Percentiles rank a stretch among this genome's conserved stretches.
Conservation (phyloP, 495 filamentous ascomycete genomes). For the Tuber magnatum region DNA sequence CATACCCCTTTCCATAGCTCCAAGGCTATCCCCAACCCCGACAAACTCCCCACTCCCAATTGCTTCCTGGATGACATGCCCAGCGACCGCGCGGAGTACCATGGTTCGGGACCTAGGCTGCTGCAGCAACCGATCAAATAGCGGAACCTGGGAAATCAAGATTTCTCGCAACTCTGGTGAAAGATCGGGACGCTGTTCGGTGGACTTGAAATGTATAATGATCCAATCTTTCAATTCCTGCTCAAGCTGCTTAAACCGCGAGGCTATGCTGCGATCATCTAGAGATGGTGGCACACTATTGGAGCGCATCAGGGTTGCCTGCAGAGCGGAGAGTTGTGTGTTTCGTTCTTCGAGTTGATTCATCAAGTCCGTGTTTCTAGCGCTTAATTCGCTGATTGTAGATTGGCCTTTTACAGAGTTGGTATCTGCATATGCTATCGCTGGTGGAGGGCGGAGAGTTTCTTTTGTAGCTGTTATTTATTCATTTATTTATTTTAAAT, state of each 20-base stretch:
- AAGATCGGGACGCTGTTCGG: background rate
- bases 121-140: background rate
- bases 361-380: background rate
- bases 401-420: background rate
- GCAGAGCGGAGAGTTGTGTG: background rate
- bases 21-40: background rate
- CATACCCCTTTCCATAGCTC: background rate
- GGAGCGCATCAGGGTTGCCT: background rate
- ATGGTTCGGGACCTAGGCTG: background rate
- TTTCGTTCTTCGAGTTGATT: background rate
- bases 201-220: slow-evolving; percentile 1
- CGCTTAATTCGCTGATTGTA: background rate
- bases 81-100: background rate
- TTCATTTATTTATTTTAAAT: background rate
- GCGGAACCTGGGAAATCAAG: background rate
- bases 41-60: background rate
- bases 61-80: background rate
- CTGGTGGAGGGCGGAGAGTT: background rate
- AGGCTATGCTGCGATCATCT: slow-evolving; percentile 11
- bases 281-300: background rate
- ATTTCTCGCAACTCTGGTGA: background rate
- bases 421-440: background rate
- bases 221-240: slow-evolving; percentile 14
- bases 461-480: background rate
- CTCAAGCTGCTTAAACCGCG: slow-evolving; percentile 3